Evolutionary conservation across 208 protist species (phyloP), one percentile per base, ranked within the genome.

Genomic region (Leishmania tropica): DNA sequence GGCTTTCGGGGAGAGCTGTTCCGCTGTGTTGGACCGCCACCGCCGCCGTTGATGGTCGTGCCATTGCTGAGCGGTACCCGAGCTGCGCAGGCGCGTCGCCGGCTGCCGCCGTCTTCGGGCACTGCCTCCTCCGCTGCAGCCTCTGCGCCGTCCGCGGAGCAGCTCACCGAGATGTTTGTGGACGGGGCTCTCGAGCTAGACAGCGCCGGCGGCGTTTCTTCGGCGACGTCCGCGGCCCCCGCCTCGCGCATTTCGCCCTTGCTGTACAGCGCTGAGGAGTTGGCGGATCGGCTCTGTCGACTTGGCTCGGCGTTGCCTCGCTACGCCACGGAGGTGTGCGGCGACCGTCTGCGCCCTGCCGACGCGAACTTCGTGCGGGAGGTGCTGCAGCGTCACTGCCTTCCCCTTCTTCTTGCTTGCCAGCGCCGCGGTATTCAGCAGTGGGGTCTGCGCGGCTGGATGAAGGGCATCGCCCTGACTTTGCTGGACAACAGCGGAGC

Each of bases 211-310:
- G 47, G 35, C 21, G 75, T 31, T 45, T 78, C 40, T 15, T 17
- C 75, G 2, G 11, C 54, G 28, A 54, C 28, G 45, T 54, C 40
- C 45, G 51, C 70, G 28, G 28, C 11, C 11, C 4, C 42, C 45
- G 42, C 8, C 31, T 74, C 28, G 42, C 24, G 3, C 10, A 5
- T 31, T 53, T 3, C 56, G 3, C 31, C 56, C 10, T 28, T 48
- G n/a, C 76, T 72, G 40, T 80, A 72, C 53, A 79, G 64, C 11
- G 76, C 81, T n/a, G 91, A 90, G 80, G 92, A 93, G 76, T 74
- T 95, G 19, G 92, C 89, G 7, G 92, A 95, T 75, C 78, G 91
- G 15, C 67, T 93, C 37, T 93, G 88, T 67, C 92, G 92, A 28
- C 83, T 92, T 47, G 92, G 92, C 75, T 81, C 86, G 24, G 70